phyloP scores from a whole-genome alignment of 208 protist genomes.

The Tritrichomonas foetus region DNA sequence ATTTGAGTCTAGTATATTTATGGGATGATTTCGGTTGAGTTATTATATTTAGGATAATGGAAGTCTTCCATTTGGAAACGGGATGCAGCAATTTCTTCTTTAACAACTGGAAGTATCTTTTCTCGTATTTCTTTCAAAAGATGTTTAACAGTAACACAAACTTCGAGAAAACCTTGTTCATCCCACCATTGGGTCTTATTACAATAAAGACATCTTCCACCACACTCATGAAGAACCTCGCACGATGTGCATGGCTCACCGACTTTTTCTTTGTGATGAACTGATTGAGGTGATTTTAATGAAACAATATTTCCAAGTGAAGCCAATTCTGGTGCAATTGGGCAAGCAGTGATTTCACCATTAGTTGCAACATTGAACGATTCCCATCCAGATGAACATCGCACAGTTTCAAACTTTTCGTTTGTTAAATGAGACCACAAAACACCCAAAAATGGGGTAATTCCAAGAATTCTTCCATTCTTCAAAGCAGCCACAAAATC shows the following conservation, averaged over 20 bases:
- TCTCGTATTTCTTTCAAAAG: not conserved
- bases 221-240: not conserved
- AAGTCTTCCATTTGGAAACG: not conserved
- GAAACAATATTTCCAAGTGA: not conserved
- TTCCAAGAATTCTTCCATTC: not conserved
- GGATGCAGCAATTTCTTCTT: not conserved
- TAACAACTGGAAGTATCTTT: not conserved
- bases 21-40: not conserved
- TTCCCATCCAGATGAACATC: slow-evolving; percentile 10
- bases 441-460: not conserved
- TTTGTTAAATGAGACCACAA: not conserved
- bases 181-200: slow-evolving; percentile 20
- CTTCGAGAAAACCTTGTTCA: slow-evolving; percentile 18
- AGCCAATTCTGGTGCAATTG: not conserved
- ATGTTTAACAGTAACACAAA: not conserved
- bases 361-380: not conserved
- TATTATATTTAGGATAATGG: not conserved
- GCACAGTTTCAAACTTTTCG: not conserved
- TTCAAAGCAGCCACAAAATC: not conserved
- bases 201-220: not conserved
- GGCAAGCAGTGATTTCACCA: not conserved
- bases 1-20: not conserved
- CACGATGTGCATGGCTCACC: not conserved
- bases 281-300: not conserved
- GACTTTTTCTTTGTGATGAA: not conserved